A percentile compares a stretch with the other conserved stretches of the same genome.
Evolutionary conservation across 2,329 filamentous ascomycete genomes (phyloP).

Genomic region (Phyllosticta citribraziliensis): DNA sequence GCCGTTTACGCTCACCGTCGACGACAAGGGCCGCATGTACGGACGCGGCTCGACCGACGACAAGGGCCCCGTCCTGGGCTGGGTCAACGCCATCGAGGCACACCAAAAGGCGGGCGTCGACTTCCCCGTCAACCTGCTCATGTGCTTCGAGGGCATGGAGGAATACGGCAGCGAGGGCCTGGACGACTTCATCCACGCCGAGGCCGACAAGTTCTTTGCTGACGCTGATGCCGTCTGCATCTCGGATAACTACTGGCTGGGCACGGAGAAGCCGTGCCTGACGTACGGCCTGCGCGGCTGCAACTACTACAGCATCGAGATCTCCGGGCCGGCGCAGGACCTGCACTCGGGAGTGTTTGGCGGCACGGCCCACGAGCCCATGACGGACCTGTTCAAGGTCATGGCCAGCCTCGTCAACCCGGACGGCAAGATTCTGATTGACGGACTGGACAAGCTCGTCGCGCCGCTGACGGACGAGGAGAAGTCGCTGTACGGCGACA

Average conservation of each 20-base stretch:
- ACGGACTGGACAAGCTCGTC: conserved; percentile 89
- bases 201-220: conserved; percentile 90
- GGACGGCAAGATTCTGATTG: conserved; percentile 84
- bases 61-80: conserved; percentile 93
- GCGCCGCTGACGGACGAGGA: conserved; percentile 81
- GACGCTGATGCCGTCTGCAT: conserved; percentile 96
- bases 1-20: conserved; percentile 79
- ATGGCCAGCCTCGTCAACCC: conserved; percentile 79
- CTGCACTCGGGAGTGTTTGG: conserved; percentile 96
- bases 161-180: conserved; percentile 96
- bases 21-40: conserved; percentile 90
- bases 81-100: conserved; percentile 96
- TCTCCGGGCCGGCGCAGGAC: conserved; percentile 86
- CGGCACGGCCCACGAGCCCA: conserved; percentile 92
- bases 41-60: conserved; percentile 94
- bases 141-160: conserved; percentile 99
- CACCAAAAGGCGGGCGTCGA: conserved; percentile 92
- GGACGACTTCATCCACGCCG: conserved; percentile 84
- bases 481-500: conserved; percentile 74
- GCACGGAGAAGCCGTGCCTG: conserved; percentile 94
- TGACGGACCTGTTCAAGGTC: conserved; percentile 86
- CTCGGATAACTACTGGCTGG: conserved; percentile 99
- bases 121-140: conserved; percentile 93
- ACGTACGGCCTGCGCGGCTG: conserved; percentile 94
- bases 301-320: conserved; percentile 93